Base-by-base conservation (phyloP, 2,329 filamentous ascomycete species). In the Penicillium sumatraense region DNA sequence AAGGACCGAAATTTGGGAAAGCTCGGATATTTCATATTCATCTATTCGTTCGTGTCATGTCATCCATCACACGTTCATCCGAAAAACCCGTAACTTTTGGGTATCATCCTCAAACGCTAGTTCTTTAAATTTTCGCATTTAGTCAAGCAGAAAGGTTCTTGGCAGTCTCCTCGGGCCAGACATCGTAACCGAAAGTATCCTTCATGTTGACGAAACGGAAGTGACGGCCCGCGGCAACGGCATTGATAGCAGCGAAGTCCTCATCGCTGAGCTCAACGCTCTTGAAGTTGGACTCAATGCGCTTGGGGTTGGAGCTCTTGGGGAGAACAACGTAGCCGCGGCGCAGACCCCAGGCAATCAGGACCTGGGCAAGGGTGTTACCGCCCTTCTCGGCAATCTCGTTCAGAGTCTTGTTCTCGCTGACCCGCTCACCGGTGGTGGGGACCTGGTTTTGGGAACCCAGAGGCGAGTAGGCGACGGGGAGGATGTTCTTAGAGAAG, bases 181-280 rank as follows among this genome's bases (percentile, higher is more conserved):
- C 83, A 64, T 91, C 80, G 70, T 89, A 89, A 6, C 89, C 89
- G 72, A 91, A 91, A 1, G 86, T 89, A 61, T 90, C 88, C 81
- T 89, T 91, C 88, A 91, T 91, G 77, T 91, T 90, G 56, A 91
- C 88, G 67, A 91, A 91, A 33, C 89, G 84, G 23, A 82, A 84
- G 72, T 89, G 85, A 49, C 88, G 81, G 31, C 85, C 85, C 69
- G 84, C 80, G 1, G 87, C 86, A 7, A 90, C 87, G 58, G 79
- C 68, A 73, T 88, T 82, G 51, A 89, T 80, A 13, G 81, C 85
- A 58, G 80, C 77, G 65, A 87, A 82, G 62, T 88, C 83, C 51
- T 81, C 79, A 35, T 82, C 78, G 41, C 77, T 74, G 55, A 90
- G 76, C 67, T 83, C 75, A 26, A 86, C 86, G 58, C 83, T 81